Conservation (phyloP, 257 asterid species). For the Solanum sejunctum region DNA sequence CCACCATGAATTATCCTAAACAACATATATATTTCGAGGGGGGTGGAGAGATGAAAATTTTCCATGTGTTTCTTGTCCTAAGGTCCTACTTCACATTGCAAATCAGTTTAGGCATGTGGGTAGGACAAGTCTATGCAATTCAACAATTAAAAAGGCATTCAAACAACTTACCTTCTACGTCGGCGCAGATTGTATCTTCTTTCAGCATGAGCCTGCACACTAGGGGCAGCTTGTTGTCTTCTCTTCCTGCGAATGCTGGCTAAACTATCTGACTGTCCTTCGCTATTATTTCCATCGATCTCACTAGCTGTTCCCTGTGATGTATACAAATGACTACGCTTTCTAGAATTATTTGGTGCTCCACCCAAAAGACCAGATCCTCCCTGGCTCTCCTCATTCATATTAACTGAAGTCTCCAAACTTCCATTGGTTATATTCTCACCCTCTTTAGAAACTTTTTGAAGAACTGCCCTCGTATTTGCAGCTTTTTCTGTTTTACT, state of each 20-base stretch:
- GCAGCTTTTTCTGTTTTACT: conserved; percentile 24
- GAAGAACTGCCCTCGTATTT: conserved; percentile 13
- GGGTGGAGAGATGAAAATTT: background rate
- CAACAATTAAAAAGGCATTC: background rate
- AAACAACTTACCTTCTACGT: conserved; percentile 39
- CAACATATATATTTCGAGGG: background rate
- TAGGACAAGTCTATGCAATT: background rate
- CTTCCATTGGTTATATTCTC: conserved; percentile 32
- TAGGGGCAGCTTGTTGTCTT: conserved; percentile 42
- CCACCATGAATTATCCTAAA: background rate
- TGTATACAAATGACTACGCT: conserved; percentile 34
- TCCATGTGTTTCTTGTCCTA: background rate
- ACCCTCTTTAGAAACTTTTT: background rate
- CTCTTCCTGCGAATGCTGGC: conserved; percentile 54
- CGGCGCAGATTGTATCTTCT: conserved; percentile 84
- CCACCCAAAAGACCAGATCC: conserved; percentile 36
- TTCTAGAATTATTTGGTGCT: conserved; percentile 34
- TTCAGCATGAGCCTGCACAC: conserved; percentile 39
- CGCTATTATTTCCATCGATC: conserved; percentile 31
- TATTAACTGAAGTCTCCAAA: conserved; percentile 28
- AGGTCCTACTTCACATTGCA: background rate
- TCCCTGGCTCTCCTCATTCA: conserved; percentile 42
- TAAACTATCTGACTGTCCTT: conserved; percentile 57
- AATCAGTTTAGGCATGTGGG: background rate
- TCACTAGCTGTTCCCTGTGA: conserved; percentile 55